Evolutionary conservation across 2,329 filamentous ascomycete genomes (phyloP), one percentile per base, ranked within the genome.

Genomic region (Aureobasidium lini): DNA sequence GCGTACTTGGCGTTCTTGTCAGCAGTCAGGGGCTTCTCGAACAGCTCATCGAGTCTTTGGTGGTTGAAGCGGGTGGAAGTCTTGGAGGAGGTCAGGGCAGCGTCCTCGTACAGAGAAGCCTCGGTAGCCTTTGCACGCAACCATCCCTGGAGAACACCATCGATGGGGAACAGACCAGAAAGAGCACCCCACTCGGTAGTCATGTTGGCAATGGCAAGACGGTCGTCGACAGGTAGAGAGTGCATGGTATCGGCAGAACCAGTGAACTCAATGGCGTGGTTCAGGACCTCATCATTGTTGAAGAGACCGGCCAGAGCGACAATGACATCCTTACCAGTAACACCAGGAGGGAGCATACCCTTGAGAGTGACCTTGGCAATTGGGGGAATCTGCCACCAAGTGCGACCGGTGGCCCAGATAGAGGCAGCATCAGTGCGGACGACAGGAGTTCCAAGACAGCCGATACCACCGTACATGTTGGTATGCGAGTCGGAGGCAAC

Each of bases 291-390:
- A 65, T 90, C 87, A 57, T 88, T 84, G 73, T 89, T 88, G 77
- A 97, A 95, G 0, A 96, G 75, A 1, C 88, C 89, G 66, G 90
- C 95, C 1, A 97, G 80, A 0, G 90, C 89, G 29, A 96, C 83
- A 64, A 97, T 97, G 11, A 96, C 88, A 71, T 97, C 94, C 73
- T 99, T 97, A 32, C 91, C 93, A 0, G 88, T 90, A 1, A 96
- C 91, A 10, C 92, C 92, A 1, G 77, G 76, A 0, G 90, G 92
- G 6, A 96, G 76, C 0, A 83, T 73, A 6, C 91, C 92, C 0
- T 81, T 89, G 10, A 97, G 79, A 0, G 83, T 92, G 28, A 96
- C 83, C 73, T 88, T 87, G 1, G 88, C 89, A 31, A 95, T 83
- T 0, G 90, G 90, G 0, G 93, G 93, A 28, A 94, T 82, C 75